A percentile compares a stretch with the other conserved stretches of the same genome.
phyloP scores from a whole-genome alignment of 495 filamentous ascomycete species.

The Annulohypoxylon maeteangense region DNA sequence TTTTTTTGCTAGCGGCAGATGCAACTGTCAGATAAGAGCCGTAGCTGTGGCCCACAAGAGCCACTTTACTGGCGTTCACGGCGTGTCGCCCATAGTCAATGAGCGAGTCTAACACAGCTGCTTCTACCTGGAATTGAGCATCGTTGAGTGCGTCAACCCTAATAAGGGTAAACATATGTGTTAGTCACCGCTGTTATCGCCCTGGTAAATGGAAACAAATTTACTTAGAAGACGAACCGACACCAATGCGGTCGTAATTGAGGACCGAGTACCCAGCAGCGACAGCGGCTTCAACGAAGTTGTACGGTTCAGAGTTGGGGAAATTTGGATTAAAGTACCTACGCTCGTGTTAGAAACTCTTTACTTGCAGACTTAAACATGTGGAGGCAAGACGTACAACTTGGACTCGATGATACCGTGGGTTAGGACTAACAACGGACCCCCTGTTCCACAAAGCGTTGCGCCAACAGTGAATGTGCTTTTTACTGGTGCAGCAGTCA shows the following conservation, averaged over 20 bases:
- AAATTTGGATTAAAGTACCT: slow-evolving; percentile 42
- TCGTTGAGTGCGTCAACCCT: slow-evolving; percentile 37
- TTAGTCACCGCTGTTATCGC: neutral
- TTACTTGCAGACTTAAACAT: neutral
- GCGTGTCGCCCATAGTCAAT: slow-evolving; percentile 38
- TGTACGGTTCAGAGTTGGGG: slow-evolving; percentile 57
- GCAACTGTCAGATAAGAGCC: slow-evolving; percentile 44
- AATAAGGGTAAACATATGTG: neutral
- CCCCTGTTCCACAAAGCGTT: slow-evolving; percentile 40
- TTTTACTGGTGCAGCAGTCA: slow-evolving; percentile 23
- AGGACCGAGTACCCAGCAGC: slow-evolving; percentile 64
- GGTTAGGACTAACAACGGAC: slow-evolving; percentile 38
- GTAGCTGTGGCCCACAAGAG: slow-evolving; percentile 48
- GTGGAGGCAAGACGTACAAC: slow-evolving; percentile 15
- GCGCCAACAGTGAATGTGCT: slow-evolving; percentile 41
- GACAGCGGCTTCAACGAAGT: slow-evolving; percentile 65
- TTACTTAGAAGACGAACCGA: slow-evolving; percentile 65
- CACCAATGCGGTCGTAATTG: slow-evolving; percentile 66
- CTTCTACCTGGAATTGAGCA: slow-evolving; percentile 46
- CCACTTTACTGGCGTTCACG: slow-evolving; percentile 39
- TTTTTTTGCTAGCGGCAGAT: slow-evolving; percentile 28
- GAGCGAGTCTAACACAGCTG: slow-evolving; percentile 41
- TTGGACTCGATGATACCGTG: slow-evolving; percentile 48
- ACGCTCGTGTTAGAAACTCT: slow-evolving; percentile 5
- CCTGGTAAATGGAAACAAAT: neutral